Conservation (phyloP, 345 rosid genomes). For the Erodium maritimum region DNA sequence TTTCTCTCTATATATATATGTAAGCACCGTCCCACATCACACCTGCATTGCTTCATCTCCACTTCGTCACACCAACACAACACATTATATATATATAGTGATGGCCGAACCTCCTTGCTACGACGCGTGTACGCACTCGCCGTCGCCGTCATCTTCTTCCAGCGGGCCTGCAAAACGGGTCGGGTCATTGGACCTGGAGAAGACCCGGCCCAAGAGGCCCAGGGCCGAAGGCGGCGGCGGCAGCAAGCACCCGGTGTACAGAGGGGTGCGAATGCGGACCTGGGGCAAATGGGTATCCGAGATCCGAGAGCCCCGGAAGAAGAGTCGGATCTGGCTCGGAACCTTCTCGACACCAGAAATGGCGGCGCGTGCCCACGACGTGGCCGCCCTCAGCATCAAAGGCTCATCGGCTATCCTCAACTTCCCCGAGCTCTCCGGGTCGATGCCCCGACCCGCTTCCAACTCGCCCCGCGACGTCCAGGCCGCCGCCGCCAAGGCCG, state of each 20-base stretch:
- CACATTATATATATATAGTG: too few species aligned
- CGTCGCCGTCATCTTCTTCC: too few species aligned
- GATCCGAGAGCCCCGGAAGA: conserved; percentile 57
- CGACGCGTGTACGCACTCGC: too few species aligned
- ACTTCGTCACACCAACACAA: not conserved
- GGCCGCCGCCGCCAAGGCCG: conserved; percentile 49
- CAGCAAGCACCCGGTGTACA: conserved; percentile 36
- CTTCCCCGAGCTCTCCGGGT: conserved; percentile 38
- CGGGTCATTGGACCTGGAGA: not conserved
- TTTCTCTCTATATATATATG: not conserved
- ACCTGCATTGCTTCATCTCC: not conserved
- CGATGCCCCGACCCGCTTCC: conserved; percentile 38
- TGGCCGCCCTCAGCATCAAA: conserved; percentile 40
- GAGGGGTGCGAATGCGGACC: conserved; percentile 49
- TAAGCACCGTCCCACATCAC: not conserved
- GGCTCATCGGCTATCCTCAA: conserved; percentile 39
- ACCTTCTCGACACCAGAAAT: conserved; percentile 50
- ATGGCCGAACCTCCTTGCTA: too few species aligned
- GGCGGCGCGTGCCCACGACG: conserved; percentile 68
- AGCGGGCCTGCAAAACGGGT: too few species aligned
- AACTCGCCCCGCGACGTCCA: conserved; percentile 34
- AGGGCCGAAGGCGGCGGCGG: not conserved
- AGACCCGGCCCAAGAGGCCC: too few species aligned
- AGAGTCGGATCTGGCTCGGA: conserved; percentile 57
- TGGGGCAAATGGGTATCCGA: conserved; percentile 70